Percentiles rank a stretch among this genome's conserved stretches.
Conservation (phyloP, 2,329 filamentous ascomycete genomes). For the Aspergillus fumigatiaffinis region DNA sequence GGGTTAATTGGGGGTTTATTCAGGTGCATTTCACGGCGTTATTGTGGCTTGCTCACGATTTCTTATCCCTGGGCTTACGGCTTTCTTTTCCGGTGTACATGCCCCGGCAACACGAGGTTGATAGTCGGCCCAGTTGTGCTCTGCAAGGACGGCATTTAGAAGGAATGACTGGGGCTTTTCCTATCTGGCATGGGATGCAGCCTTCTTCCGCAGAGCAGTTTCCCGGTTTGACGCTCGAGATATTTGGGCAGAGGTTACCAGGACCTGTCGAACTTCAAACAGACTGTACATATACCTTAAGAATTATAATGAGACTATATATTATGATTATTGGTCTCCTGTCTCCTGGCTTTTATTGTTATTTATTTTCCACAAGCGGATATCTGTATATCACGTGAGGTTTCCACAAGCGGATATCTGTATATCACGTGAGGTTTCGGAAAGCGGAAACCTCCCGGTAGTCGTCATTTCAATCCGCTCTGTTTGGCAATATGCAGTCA, state of each 20-base stretch:
- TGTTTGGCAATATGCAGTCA: background rate
- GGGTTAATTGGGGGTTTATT: constrained; percentile 16
- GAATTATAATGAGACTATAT: background rate
- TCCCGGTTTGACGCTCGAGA: background rate
- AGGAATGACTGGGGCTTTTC: background rate
- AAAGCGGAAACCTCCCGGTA: background rate
- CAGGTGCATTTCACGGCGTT: constrained; percentile 38
- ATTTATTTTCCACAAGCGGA: background rate
- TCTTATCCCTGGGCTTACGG: constrained; percentile 16
- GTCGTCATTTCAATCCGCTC: background rate
- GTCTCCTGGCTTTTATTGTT: background rate
- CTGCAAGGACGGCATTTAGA: background rate
- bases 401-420: background rate
- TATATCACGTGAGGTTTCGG: background rate
- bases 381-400: background rate
- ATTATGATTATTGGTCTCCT: background rate
- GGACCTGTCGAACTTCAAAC: background rate
- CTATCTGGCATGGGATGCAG: background rate
- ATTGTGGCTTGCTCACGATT: constrained; percentile 9
- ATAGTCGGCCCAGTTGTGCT: background rate
- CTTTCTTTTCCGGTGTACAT: background rate
- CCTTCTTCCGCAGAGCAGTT: background rate
- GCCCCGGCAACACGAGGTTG: background rate
- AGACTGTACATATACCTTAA: background rate
- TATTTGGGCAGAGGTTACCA: background rate